Percentiles rank a stretch among this genome's conserved stretches.
phyloP scores from a whole-genome alignment of 352 stramenopile genomes.

The Phytophthora parvispora region DNA sequence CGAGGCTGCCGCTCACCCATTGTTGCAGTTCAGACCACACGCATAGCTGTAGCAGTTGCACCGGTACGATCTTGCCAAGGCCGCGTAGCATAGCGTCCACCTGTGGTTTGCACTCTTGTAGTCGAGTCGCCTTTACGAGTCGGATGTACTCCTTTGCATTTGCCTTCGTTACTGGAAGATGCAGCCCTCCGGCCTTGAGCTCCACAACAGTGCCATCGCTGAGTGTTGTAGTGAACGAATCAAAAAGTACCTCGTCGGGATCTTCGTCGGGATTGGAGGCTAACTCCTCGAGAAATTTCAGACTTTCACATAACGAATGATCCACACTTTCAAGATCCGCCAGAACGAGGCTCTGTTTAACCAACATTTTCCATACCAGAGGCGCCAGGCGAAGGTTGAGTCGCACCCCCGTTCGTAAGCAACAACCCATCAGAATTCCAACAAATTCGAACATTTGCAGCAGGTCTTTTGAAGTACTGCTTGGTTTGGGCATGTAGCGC shows the following conservation, averaged over 20 bases:
- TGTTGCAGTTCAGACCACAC: conserved; percentile 85
- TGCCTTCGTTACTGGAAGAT: conserved; percentile 68
- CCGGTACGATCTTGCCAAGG: conserved; percentile 75
- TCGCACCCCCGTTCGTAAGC: conserved; percentile 77
- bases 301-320: conserved; percentile 61
- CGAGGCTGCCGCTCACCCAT: conserved; percentile 82
- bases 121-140: conserved; percentile 64
- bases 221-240: conserved; percentile 79
- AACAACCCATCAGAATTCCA: conserved; percentile 82
- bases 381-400: conserved; percentile 79
- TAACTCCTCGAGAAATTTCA: conserved; percentile 55
- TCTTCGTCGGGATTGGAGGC: conserved; percentile 14
- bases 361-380: conserved; percentile 85
- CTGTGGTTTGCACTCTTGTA: conserved; percentile 82
- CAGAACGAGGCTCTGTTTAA: conserved; percentile 73
- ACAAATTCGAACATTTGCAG: conserved; percentile 86
- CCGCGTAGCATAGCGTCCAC: conserved; percentile 81
- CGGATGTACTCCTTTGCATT: conserved; percentile 83
- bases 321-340: conserved; percentile 75
- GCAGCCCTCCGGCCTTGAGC: conserved; percentile 54
- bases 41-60: conserved; percentile 77
- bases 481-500: conserved; percentile 69
- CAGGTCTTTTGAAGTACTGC: conserved; percentile 60
- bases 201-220: conserved; percentile 78
- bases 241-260: conserved; percentile 52